Percentiles rank a stretch among this genome's conserved stretches.
Conservation (phyloP, 1,139 yeast genomes). For the Kodamaea sp. region DNA sequence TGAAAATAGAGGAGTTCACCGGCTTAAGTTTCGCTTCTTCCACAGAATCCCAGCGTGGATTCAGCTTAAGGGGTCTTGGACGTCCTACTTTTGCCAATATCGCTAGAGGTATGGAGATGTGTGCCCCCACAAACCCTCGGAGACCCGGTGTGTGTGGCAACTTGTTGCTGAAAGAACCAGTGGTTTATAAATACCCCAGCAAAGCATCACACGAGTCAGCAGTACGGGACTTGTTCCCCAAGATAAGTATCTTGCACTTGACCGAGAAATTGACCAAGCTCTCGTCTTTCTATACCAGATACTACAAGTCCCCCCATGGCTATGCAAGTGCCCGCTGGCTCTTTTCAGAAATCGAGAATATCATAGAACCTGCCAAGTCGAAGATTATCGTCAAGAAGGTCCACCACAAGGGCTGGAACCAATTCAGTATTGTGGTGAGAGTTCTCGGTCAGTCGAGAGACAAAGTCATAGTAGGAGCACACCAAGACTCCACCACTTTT, state of each 20-base stretch:
- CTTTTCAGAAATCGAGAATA: constrained; percentile 45
- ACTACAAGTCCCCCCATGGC: constrained; percentile 74
- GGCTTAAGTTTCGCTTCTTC: too few relatives aligned
- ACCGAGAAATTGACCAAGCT: constrained; percentile 58
- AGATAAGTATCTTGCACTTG: constrained; percentile 49
- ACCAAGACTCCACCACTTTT: constrained; percentile 88
- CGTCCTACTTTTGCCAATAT: too few relatives aligned
- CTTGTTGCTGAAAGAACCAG: too few relatives aligned
- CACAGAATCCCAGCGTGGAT: too few relatives aligned
- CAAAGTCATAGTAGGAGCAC: constrained; percentile 79
- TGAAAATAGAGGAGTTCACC: too few relatives aligned
- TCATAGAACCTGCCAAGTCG: constrained; percentile 41
- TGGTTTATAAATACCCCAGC: constrained; percentile 58
- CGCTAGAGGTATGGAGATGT: too few relatives aligned
- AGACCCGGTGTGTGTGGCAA: too few relatives aligned
- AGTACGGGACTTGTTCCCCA: constrained; percentile 41
- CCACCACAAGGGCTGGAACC: constrained; percentile 46
- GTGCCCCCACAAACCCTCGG: too few relatives aligned
- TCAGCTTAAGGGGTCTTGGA: too few relatives aligned
- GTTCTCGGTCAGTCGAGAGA: constrained; percentile 39
- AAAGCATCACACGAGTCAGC: constrained; percentile 34
- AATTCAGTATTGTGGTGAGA: constrained; percentile 42
- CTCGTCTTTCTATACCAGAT: constrained; percentile 76
- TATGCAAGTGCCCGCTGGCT: constrained; percentile 75
- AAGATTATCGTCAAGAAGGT: constrained; percentile 30